Conservation (phyloP, 768 basidiomycete species). For the Rhodotorula diobovata region DNA sequence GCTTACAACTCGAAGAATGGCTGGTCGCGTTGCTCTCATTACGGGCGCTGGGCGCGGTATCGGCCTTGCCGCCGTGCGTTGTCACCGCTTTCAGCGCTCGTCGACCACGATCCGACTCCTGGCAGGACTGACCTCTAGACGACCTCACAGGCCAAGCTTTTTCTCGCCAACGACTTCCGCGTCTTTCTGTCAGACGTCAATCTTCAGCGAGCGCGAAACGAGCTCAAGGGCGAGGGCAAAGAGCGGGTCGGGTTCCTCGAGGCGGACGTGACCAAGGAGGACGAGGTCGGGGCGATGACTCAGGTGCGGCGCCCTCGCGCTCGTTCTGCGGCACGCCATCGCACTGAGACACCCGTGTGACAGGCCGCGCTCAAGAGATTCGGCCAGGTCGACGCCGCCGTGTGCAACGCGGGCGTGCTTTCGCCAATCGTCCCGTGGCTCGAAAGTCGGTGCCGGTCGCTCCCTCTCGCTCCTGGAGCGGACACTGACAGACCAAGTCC, state of each 20-base stretch:
- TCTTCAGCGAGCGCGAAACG: background rate
- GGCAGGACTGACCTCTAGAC: background rate
- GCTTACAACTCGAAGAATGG: background rate
- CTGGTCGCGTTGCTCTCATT: background rate
- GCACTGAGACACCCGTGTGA: no score
- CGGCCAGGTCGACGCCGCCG: conserved; percentile 9
- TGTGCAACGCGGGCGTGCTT: conserved; percentile 12
- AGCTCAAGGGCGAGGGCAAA: background rate
- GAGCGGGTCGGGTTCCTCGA: conserved; percentile 1
- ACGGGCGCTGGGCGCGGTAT: background rate
- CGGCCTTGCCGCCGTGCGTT: background rate
- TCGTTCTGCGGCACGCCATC: background rate
- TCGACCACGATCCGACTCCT: background rate
- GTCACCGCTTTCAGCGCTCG: background rate
- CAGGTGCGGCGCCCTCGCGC: conserved; percentile 1
- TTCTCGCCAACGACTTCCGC: conserved; percentile 2
- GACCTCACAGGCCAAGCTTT: conserved; percentile 1
- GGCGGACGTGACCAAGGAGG: conserved; percentile 7
- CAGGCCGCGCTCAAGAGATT: conserved; percentile 3
- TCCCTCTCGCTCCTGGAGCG: background rate
- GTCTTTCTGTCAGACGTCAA: conserved; percentile 3
- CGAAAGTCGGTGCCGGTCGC: background rate
- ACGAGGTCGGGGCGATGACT: background rate
- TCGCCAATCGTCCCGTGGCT: conserved; percentile 7
- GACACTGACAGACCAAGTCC: background rate